Evolutionary conservation across 129 eudicot genomes (phyloP).

Genomic region (Logfia minima): DNA sequence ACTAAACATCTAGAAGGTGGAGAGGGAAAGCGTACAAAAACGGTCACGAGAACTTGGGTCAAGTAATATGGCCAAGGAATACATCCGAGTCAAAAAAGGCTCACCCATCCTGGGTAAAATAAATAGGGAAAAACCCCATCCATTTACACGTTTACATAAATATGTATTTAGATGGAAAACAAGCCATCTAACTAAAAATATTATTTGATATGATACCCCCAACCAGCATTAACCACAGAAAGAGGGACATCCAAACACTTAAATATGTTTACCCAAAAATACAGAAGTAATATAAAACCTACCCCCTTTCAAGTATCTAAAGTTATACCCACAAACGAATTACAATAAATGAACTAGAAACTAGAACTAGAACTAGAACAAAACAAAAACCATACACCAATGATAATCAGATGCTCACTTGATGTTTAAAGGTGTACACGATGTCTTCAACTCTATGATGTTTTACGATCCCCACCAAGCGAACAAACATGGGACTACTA

Average conservation of each 20-base stretch:
- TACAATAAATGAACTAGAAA: neutral
- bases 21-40: too few relatives aligned
- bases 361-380: neutral
- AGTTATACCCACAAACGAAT: neutral
- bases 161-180: neutral
- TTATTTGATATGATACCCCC: neutral
- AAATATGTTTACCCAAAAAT: neutral
- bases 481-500: conserved; percentile 18
- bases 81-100: too few relatives aligned
- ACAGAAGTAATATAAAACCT: neutral
- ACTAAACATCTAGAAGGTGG: too few relatives aligned
- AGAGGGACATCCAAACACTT: neutral
- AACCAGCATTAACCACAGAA: neutral
- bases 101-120: too few relatives aligned
- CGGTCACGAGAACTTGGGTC: too few relatives aligned
- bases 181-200: neutral
- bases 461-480: neutral
- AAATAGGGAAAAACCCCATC: too few relatives aligned
- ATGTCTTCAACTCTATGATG: neutral
- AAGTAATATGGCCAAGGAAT: too few relatives aligned
- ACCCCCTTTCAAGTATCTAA: conserved; percentile 1
- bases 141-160: too few relatives aligned
- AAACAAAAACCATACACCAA: neutral
- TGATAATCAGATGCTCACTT: neutral
- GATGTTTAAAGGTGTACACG: conserved; percentile 5